Percentiles rank a stretch among this genome's conserved stretches.
Evolutionary conservation across 148 eudicot species (phyloP).

Genomic region (Rhododendron vialii): DNA sequence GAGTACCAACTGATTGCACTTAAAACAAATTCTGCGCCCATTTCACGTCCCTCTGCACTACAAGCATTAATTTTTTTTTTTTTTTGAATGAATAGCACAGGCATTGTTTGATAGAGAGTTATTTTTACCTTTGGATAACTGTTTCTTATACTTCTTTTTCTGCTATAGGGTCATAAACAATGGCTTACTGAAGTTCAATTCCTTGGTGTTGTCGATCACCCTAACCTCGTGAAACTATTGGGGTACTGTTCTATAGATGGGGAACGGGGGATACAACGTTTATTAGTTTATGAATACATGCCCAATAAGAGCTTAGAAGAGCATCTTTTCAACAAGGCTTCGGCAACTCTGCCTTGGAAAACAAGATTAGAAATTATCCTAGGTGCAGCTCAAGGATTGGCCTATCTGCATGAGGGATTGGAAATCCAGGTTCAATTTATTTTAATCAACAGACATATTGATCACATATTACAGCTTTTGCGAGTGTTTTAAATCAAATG

Average conservation of each 20-base stretch:
- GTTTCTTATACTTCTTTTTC: background rate
- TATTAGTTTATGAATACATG: constrained; percentile 86
- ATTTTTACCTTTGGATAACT: background rate
- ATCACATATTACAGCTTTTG: background rate
- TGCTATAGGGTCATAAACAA: constrained; percentile 67
- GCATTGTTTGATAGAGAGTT: background rate
- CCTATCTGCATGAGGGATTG: constrained; percentile 71
- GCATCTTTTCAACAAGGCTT: constrained; percentile 52
- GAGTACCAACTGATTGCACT: background rate
- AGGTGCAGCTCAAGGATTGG: constrained; percentile 85
- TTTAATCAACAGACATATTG: background rate
- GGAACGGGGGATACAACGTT: constrained; percentile 66
- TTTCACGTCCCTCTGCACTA: background rate
- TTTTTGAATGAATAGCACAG: background rate
- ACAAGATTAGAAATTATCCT: constrained; percentile 61
- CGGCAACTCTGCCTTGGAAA: constrained; percentile 57
- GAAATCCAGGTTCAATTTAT: constrained; percentile 56
- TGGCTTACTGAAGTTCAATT: constrained; percentile 92
- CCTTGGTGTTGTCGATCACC: constrained; percentile 72
- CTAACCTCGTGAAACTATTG: constrained; percentile 74
- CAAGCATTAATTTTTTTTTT: background rate
- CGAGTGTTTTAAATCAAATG: background rate
- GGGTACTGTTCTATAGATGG: constrained; percentile 76
- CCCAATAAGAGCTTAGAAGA: constrained; percentile 72
- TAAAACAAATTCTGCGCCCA: background rate